These are phyloP conservation scores for Thoreauomyces humboldtii DNA, from an alignment of 192 early-diverging fungal species.

Conservation along the genomic window DNA sequence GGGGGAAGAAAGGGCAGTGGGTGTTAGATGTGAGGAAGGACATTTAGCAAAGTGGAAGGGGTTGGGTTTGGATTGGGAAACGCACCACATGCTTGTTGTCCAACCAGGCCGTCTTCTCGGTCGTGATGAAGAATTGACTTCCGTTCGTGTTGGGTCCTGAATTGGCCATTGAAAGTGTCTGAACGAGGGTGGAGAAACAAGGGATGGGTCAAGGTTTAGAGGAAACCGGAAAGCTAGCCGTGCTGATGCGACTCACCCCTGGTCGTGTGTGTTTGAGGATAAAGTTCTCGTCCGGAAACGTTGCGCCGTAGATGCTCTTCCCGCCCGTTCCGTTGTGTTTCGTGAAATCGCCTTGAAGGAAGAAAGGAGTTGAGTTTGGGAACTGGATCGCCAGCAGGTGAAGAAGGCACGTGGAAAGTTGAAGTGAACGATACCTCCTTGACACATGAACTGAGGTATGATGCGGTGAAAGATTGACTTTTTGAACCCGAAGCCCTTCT, in stretches of 20 bases:
- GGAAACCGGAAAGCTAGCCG: neutral
- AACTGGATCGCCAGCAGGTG: too few relatives aligned
- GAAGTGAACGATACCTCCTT: conserved; percentile 9
- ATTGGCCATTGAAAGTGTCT: conserved; percentile 86
- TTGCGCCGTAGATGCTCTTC: conserved; percentile 82
- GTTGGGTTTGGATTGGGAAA: conserved; percentile 23
- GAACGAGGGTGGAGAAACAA: neutral
- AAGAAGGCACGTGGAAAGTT: neutral
- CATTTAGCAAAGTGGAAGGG: neutral
- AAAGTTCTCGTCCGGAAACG: conserved; percentile 72
- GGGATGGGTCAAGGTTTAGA: neutral
- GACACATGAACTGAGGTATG: conserved; percentile 64
- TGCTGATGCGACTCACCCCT: conserved; percentile 30
- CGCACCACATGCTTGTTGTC: conserved; percentile 88
- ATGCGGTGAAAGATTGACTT: conserved; percentile 79
- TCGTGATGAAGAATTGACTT: conserved; percentile 90
- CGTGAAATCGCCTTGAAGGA: conserved; percentile 77
- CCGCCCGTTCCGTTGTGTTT: conserved; percentile 84
- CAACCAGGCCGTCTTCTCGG: conserved; percentile 77
- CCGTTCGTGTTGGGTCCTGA: conserved; percentile 88
- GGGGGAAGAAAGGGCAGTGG: neutral
- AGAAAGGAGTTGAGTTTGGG: neutral
- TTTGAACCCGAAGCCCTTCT: conserved; percentile 80
- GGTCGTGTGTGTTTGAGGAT: conserved; percentile 47
- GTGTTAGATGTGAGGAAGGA: too few relatives aligned